Percentiles rank a stretch among this genome's conserved stretches.
Evolutionary conservation across 257 asterid species (phyloP).

Genomic region (Oldenlandia corymbosa): DNA sequence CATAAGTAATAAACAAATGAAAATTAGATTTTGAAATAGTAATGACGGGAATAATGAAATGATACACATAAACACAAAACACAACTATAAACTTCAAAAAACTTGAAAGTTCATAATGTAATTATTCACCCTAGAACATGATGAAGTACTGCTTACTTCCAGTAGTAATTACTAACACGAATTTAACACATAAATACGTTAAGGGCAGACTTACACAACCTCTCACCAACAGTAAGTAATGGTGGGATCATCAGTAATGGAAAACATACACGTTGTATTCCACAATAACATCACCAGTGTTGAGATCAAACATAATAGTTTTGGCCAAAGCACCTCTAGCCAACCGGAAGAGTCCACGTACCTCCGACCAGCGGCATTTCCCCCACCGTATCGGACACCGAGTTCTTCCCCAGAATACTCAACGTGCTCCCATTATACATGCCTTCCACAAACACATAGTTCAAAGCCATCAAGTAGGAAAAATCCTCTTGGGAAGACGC

Average conservation of each 20-base stretch:
- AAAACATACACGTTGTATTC: slow-evolving; percentile 30
- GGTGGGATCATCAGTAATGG: slow-evolving; percentile 23
- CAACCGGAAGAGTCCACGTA: slow-evolving; percentile 29
- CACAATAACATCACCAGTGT: slow-evolving; percentile 28
- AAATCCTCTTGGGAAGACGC: slow-evolving; percentile 13
- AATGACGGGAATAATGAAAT: no score
- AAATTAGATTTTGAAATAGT: no score
- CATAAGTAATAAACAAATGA: no score
- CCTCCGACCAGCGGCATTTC: slow-evolving; percentile 39
- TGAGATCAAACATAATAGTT: slow-evolving; percentile 12
- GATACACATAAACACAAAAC: no score
- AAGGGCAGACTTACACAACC: no score
- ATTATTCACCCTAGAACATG: no score
- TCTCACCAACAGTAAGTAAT: no score
- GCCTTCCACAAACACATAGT: slow-evolving; percentile 28
- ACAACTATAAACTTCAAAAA: no score
- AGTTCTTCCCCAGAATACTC: slow-evolving; percentile 29
- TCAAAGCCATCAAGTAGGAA: slow-evolving; percentile 23
- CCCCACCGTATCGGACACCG: slow-evolving; percentile 4
- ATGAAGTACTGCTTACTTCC: no score
- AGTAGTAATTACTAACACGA: no score
- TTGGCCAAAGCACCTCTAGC: slow-evolving; percentile 31
- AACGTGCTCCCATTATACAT: slow-evolving; percentile 34
- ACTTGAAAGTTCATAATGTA: no score
- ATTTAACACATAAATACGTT: no score